Conservation (phyloP, 345 rosid species). For the Bretschneidera sinensis region DNA sequence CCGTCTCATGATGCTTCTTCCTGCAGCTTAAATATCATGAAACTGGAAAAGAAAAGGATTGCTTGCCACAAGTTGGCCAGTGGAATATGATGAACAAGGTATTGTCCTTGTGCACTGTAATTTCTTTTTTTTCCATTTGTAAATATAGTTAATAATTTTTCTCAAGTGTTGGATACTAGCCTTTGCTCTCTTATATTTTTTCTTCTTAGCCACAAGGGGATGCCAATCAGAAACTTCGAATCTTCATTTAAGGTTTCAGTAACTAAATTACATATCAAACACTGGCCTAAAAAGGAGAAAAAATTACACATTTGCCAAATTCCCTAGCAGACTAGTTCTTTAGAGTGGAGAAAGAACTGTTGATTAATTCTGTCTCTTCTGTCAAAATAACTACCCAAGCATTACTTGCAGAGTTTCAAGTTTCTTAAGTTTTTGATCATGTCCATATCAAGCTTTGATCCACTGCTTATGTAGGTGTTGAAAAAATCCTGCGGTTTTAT, state of each 20-base stretch:
- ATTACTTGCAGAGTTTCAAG: background rate
- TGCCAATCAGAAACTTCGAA: too few relatives aligned
- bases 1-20: conserved; percentile 9
- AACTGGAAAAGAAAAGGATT: conserved; percentile 95
- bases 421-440: background rate
- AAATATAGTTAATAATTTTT: too few relatives aligned
- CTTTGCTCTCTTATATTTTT: too few relatives aligned
- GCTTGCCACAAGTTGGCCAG: conserved; percentile 97
- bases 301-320: too few relatives aligned
- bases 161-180: too few relatives aligned
- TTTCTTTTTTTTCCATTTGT: background rate
- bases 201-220: too few relatives aligned
- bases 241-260: too few relatives aligned
- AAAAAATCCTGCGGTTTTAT: too few relatives aligned
- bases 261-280: too few relatives aligned
- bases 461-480: too few relatives aligned
- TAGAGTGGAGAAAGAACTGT: background rate
- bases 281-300: too few relatives aligned
- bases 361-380: background rate
- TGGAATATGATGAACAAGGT: conserved; percentile 99
- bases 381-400: background rate
- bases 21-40: conserved; percentile 96
- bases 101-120: background rate
- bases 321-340: too few relatives aligned
- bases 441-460: background rate